These are phyloP conservation scores for Boletus rex-veris DNA, from an alignment of 768 basidiomycete species.

Conservation along the genomic window DNA sequence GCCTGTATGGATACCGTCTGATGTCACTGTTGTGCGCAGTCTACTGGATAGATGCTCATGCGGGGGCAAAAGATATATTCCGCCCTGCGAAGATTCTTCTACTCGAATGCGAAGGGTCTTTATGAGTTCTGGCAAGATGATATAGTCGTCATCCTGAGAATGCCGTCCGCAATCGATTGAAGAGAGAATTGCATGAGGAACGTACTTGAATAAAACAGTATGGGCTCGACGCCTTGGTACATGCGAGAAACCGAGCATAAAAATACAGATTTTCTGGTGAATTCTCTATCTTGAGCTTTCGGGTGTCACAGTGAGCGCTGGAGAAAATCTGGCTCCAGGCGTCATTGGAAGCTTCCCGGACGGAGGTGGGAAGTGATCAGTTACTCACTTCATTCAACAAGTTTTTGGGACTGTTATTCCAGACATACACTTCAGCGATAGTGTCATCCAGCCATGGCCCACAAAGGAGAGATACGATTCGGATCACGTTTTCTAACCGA, in stretches of 20 bases:
- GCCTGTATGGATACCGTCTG: slow-evolving; percentile 43
- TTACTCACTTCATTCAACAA: slow-evolving; percentile 42
- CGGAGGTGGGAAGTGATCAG: not conserved
- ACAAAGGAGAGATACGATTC: slow-evolving; percentile 53
- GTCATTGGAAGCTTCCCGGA: not conserved
- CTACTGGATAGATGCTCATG: slow-evolving; percentile 57
- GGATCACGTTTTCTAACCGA: slow-evolving; percentile 56
- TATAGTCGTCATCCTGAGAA: slow-evolving; percentile 64
- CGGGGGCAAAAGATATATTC: slow-evolving; percentile 56
- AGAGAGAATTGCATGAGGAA: not conserved
- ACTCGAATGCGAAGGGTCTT: slow-evolving; percentile 45
- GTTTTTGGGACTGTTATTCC: slow-evolving; percentile 56
- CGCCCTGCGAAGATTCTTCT: slow-evolving; percentile 17
- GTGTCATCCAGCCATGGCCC: slow-evolving; percentile 41
- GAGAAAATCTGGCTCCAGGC: slow-evolving; percentile 38
- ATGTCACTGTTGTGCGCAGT: slow-evolving; percentile 42
- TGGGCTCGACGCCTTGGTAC: slow-evolving; percentile 45
- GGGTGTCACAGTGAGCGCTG: slow-evolving; percentile 38
- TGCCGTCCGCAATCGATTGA: slow-evolving; percentile 1
- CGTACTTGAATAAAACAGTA: slow-evolving; percentile 64
- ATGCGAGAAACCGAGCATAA: slow-evolving; percentile 59
- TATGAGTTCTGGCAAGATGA: slow-evolving; percentile 56
- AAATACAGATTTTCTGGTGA: slow-evolving; percentile 58
- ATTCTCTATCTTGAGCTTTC: slow-evolving; percentile 51
- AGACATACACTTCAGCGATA: slow-evolving; percentile 50